Percentiles rank a stretch among this genome's conserved stretches.
Conservation (phyloP, 768 basidiomycete genomes). For the Amanita exitialis region DNA sequence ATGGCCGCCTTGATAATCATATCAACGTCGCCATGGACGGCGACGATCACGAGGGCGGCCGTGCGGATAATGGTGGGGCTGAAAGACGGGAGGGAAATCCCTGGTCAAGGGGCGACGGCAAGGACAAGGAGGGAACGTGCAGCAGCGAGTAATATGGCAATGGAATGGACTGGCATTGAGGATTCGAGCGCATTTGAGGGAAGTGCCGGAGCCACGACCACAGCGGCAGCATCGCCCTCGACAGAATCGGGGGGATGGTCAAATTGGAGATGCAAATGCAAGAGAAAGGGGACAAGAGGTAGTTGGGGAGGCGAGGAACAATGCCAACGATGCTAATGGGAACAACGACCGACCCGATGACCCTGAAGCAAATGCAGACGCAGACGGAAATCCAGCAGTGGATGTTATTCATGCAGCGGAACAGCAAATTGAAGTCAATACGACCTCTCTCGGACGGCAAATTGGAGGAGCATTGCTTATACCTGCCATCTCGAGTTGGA, state of each 20-base stretch:
- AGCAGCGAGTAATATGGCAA: constrained; percentile 7
- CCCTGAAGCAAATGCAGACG: constrained; percentile 9
- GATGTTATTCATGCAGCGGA: constrained; percentile 42
- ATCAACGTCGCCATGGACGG: neutral
- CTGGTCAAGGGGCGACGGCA: neutral
- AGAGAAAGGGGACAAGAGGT: neutral
- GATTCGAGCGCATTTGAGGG: constrained; percentile 1
- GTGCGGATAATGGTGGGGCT: neutral
- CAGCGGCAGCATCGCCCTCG: neutral
- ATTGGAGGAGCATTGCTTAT: constrained; percentile 62
- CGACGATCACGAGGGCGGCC: neutral
- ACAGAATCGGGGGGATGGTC: neutral
- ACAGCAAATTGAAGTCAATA: constrained; percentile 46
- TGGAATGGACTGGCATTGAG: constrained; percentile 7
- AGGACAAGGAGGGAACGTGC: neutral
- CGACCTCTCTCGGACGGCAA: constrained; percentile 52
- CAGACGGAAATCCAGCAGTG: constrained; percentile 24
- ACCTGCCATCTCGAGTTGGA: constrained; percentile 53
- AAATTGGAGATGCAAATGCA: neutral
- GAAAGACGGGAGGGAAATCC: neutral
- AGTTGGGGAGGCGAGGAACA: constrained; percentile 8
- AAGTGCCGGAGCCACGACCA: neutral
- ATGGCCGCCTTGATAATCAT: neutral
- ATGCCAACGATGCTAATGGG: constrained; percentile 13
- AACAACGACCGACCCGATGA: constrained; percentile 3